phyloP scores from a whole-genome alignment of 805 yeast genomes.

The Torulaspora gathmanii region DNA sequence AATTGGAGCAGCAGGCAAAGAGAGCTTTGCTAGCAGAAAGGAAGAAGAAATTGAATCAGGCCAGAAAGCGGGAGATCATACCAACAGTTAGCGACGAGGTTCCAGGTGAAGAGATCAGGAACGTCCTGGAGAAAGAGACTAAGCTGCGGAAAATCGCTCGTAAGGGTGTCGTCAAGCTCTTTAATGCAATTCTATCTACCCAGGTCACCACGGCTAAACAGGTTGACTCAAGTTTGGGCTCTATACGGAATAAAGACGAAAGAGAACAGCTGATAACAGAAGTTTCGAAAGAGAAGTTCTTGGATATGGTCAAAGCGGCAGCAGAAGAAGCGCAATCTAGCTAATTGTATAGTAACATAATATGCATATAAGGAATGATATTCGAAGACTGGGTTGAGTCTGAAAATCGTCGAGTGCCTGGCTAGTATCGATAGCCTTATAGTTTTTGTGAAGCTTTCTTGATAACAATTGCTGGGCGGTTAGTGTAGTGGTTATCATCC shows the following conservation, averaged over 20 bases:
- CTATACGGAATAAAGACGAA: conserved; percentile 45
- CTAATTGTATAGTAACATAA: not conserved
- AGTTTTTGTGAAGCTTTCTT: too few species aligned
- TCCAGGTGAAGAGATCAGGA: conserved; percentile 41
- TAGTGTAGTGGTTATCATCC: conserved; percentile 89
- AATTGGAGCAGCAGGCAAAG: conserved; percentile 79
- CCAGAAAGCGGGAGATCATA: conserved; percentile 61
- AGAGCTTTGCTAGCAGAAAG: conserved; percentile 66
- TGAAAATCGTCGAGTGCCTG: too few species aligned
- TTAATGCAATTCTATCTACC: conserved; percentile 76
- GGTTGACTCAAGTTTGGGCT: conserved; percentile 43
- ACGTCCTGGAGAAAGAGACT: conserved; percentile 60
- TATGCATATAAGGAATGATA: not conserved
- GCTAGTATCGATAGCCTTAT: too few species aligned
- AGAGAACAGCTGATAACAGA: conserved; percentile 57
- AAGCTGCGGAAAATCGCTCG: conserved; percentile 76
- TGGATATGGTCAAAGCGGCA: conserved; percentile 81
- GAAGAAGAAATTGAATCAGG: conserved; percentile 58
- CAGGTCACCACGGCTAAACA: conserved; percentile 59
- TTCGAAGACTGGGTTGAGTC: not conserved
- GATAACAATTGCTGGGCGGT: conserved; percentile 49
- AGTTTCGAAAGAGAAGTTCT: conserved; percentile 80
- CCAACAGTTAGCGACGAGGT: conserved; percentile 52
- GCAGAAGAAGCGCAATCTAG: conserved; percentile 40
- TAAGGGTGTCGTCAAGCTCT: conserved; percentile 78